phyloP scores from a whole-genome alignment of 2,329 filamentous ascomycete species.

The Teratosphaeria gauchensis region DNA sequence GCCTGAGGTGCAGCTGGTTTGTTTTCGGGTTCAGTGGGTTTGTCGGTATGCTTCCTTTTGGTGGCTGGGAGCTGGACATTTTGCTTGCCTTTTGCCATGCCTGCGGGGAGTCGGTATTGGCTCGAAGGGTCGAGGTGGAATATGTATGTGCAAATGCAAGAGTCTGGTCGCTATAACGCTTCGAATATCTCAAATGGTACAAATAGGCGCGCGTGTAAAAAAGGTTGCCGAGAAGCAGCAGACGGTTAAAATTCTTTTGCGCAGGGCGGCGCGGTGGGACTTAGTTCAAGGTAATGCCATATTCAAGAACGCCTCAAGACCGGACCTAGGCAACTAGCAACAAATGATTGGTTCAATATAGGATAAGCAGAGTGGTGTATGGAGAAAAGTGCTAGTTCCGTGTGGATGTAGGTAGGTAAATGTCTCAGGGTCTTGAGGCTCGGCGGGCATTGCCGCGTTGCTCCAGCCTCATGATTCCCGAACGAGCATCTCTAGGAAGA shows the following conservation, averaged over 20 bases:
- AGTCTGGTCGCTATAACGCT: not conserved
- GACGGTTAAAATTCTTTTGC: not conserved
- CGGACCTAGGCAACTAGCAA: not conserved
- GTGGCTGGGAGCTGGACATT: constrained; percentile 2
- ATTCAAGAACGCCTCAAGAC: not conserved
- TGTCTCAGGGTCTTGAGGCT: not conserved
- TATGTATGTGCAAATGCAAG: not conserved
- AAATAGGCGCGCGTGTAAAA: not conserved
- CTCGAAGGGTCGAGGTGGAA: too few relatives aligned
- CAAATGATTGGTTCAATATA: not conserved
- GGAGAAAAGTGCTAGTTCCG: not conserved
- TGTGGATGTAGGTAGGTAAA: not conserved
- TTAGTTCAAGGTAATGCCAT: not conserved
- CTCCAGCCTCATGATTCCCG: not conserved
- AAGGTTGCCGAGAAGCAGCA: not conserved
- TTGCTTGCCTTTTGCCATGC: constrained; percentile 7
- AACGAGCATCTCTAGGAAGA: not conserved
- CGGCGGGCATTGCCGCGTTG: not conserved
- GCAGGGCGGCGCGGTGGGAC: not conserved
- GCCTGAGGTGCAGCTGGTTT: not conserved
- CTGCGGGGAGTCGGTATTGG: not conserved
- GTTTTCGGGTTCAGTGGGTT: not conserved
- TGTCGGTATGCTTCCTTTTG: constrained; percentile 2
- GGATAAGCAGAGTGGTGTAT: not conserved
- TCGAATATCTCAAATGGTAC: not conserved